phyloP scores from a whole-genome alignment of 2,329 filamentous ascomycete genomes.

The Fusarium newnesense region DNA sequence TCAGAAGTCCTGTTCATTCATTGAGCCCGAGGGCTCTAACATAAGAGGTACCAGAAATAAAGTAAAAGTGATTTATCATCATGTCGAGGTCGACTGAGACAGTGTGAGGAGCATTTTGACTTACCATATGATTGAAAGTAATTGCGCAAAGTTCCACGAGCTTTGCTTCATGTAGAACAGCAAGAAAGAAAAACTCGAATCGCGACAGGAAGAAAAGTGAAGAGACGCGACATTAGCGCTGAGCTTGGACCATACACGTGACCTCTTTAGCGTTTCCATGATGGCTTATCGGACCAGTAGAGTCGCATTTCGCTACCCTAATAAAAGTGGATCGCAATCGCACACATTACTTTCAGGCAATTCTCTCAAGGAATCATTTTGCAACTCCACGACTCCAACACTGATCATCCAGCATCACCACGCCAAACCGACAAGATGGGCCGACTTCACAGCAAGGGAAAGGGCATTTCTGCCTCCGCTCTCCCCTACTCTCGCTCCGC shows the following conservation, averaged over 20 bases:
- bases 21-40: constrained; percentile 76
- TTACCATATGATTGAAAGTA: constrained; percentile 46
- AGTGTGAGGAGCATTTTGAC: constrained; percentile 27
- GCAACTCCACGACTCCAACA: constrained; percentile 52
- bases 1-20: constrained; percentile 94
- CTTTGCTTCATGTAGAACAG: background rate
- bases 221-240: constrained; percentile 30
- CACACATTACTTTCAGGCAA: constrained; percentile 8
- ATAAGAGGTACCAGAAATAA: constrained; percentile 99
- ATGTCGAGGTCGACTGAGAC: constrained; percentile 53
- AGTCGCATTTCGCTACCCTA: constrained; percentile 51
- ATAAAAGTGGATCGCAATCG: constrained; percentile 50
- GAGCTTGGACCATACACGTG: constrained; percentile 30
- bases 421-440: constrained; percentile 76
- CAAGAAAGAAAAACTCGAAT: constrained; percentile 21
- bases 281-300: background rate
- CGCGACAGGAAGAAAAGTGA: constrained; percentile 31
- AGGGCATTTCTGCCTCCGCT: constrained; percentile 97
- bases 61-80: constrained; percentile 76
- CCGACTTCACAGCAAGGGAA: constrained; percentile 99
- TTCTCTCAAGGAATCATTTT: constrained; percentile 42
- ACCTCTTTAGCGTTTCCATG: background rate
- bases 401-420: constrained; percentile 45
- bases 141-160: background rate
- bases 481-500: constrained; percentile 95